Base-by-base conservation (phyloP, 345 rosid species). In the Gossypium stocksii region DNA sequence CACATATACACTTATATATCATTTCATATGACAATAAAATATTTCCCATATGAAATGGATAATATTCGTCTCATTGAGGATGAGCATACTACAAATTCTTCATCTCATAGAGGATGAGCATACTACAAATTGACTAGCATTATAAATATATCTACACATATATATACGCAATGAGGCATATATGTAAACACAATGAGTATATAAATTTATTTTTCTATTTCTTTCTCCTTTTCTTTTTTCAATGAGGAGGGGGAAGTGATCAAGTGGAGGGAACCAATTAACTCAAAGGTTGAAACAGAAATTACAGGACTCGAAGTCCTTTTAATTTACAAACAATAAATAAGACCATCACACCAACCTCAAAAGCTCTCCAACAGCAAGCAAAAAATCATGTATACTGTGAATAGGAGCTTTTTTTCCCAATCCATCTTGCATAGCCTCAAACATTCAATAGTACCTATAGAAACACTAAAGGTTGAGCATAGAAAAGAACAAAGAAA, bases 361-460 rank as follows among this genome's bases (percentile, higher is more conserved):
- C 81, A 95, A 82, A 65, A 93, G 91, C 86, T 95, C 99, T 72
- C 99, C 99, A 71, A 95, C 98, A 16, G 99, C 99, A 79, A 95
- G 99, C 74, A 95, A 83, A 54, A 98, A 95, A 77, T 98, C 99
- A 84, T 95, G 99, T 75, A 95, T 93, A 80, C 99, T 95, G 82
- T 95, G 97, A 72, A 93, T 85, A 66, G 99, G 91, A 80, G 99
- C 97, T 86, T 93, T 88, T 83, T 77, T 89, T 22, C 92, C 94
- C 85, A 95, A 85, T 46, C 99, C 99, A 86, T 89, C 99, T 81
- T 95, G 99, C 22, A 98, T 95, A 78, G 97, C 97, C 88, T 93
- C 97, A 90, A 95, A 95, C 98, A 95, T 93, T 48, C 92, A 89
- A 84, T 95, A 93, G 74, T 93, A 95, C 99, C 99, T 95, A 79